These are phyloP conservation scores for Stemphylium lycopersici DNA, from an alignment of 2,329 filamentous ascomycete genomes.

Conservation along the genomic window DNA sequence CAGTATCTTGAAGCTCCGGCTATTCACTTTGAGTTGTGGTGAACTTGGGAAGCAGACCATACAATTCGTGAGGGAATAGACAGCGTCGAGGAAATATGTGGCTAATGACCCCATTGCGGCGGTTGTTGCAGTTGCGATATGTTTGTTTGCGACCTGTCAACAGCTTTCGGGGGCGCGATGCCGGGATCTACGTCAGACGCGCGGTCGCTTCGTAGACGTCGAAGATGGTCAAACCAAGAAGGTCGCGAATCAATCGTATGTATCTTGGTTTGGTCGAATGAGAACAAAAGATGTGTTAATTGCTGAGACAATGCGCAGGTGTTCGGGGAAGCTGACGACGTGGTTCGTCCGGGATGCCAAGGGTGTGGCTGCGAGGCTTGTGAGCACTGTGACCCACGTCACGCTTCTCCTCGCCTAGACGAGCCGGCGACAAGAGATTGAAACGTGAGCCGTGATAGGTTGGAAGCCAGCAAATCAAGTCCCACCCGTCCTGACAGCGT, in stretches of 20 bases:
- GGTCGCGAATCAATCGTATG: background rate
- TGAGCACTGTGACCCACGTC: constrained; percentile 1
- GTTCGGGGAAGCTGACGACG: constrained; percentile 30
- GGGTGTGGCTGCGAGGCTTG: constrained; percentile 28
- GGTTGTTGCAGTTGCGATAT: constrained; percentile 6
- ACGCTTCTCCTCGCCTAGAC: background rate
- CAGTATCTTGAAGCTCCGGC: constrained; percentile 91
- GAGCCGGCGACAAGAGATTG: too few relatives aligned
- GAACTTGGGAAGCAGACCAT: constrained; percentile 95
- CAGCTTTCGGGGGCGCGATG: constrained; percentile 23
- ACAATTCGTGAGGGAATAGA: constrained; percentile 93
- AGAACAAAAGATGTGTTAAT: constrained; percentile 20
- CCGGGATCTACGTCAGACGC: constrained; percentile 12
- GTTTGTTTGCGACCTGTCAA: constrained; percentile 23
- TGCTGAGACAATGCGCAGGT: constrained; percentile 21
- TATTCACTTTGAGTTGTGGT: constrained; percentile 94
- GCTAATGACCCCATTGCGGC: constrained; percentile 44
- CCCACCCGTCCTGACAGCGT: too few relatives aligned
- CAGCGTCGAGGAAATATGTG: constrained; percentile 78
- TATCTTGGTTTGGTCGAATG: background rate
- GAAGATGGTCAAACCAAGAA: background rate
- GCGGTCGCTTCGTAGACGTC: constrained; percentile 4
- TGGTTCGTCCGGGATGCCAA: constrained; percentile 28
- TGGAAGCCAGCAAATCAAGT: too few relatives aligned
- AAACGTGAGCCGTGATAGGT: too few relatives aligned